Percentiles rank a stretch among this genome's conserved stretches.
Conservation (phyloP, 495 filamentous ascomycete species). For the Podospora didyma region DNA sequence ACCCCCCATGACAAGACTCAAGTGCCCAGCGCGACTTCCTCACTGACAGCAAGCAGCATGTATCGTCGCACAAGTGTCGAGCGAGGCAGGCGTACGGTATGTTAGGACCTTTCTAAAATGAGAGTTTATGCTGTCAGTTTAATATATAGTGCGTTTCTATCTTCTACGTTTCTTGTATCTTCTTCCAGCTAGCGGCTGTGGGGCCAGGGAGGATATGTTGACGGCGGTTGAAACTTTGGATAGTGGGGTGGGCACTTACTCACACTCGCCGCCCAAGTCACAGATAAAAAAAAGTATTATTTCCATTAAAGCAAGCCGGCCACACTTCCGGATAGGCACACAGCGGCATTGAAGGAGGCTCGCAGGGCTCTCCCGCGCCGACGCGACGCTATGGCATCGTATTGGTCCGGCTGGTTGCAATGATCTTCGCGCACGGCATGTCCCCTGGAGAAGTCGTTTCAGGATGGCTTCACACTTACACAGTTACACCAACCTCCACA, state of each 20-base stretch:
- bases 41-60: not conserved
- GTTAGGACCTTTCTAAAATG: no score
- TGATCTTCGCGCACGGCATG: conserved; percentile 12
- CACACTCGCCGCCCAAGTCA: no score
- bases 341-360: conserved; percentile 11
- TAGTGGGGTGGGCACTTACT: not conserved
- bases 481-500: conserved; percentile 1
- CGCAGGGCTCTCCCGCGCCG: not conserved
- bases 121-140: no score
- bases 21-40: not conserved
- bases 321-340: not conserved
- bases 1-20: not conserved
- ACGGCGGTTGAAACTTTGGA: not conserved
- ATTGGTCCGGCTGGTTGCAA: conserved; percentile 13
- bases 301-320: not conserved
- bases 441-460: conserved; percentile 19
- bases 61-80: no score
- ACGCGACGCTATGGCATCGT: not conserved
- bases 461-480: conserved; percentile 23
- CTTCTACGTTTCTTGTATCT: not conserved
- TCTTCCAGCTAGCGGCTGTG: not conserved
- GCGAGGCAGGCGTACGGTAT: no score
- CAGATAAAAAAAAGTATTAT: not conserved
- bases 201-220: not conserved
- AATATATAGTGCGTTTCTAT: not conserved